Conservation (phyloP, 352 stramenopile genomes). For the Phytophthora fragariaefolia region DNA sequence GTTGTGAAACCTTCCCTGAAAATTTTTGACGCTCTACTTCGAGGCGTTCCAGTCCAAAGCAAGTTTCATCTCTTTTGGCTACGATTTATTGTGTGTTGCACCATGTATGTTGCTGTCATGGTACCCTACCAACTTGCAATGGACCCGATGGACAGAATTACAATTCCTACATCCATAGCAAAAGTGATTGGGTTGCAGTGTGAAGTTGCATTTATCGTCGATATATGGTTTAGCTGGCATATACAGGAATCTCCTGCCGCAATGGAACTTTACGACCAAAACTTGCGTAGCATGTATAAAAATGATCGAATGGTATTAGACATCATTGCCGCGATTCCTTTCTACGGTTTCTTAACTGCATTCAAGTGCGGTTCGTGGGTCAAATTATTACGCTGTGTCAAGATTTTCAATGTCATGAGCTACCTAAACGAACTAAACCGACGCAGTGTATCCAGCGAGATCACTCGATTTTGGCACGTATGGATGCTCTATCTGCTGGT, state of each 20-base stretch:
- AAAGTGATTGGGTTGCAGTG: constrained; percentile 38
- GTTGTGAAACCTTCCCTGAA: neutral
- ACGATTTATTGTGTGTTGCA: constrained; percentile 30
- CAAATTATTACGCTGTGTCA: constrained; percentile 48
- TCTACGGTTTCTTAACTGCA: constrained; percentile 49
- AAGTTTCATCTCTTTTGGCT: constrained; percentile 50
- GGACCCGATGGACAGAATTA: constrained; percentile 35
- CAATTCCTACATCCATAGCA: constrained; percentile 3
- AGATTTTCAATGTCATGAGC: constrained; percentile 56
- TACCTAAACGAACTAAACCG: constrained; percentile 70
- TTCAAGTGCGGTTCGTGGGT: constrained; percentile 41
- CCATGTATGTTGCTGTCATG: constrained; percentile 47
- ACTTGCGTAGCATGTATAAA: constrained; percentile 38
- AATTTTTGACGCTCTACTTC: constrained; percentile 12
- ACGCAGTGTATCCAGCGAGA: constrained; percentile 54
- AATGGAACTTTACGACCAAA: constrained; percentile 62
- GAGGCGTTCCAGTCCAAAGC: constrained; percentile 47
- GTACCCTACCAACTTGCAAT: constrained; percentile 55
- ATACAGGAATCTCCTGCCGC: constrained; percentile 35
- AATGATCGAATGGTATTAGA: constrained; percentile 54
- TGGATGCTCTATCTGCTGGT: constrained; percentile 59
- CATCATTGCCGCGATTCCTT: constrained; percentile 40
- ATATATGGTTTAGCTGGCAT: constrained; percentile 56
- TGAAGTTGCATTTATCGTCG: constrained; percentile 47
- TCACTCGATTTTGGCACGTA: constrained; percentile 58